Base-by-base conservation (phyloP, 2,329 filamentous ascomycete species). In the Biscogniauxia marginata region DNA sequence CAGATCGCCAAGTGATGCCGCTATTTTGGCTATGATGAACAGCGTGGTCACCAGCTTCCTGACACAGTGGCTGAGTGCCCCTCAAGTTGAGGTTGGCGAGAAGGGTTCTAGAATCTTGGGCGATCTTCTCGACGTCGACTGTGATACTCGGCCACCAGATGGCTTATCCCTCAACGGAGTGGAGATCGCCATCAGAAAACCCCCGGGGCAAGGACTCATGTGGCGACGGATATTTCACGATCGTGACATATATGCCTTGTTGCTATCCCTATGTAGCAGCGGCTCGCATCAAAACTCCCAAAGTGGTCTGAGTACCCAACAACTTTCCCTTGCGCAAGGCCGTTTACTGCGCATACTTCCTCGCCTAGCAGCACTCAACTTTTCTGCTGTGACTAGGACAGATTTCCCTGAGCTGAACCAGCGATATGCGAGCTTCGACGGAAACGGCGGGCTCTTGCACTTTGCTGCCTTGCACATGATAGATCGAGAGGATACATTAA, bases 51-150 rank as follows among this genome's bases (percentile, higher is more conserved):
- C 75, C 8, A 74, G 74, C 9, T 74, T 85, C 43, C 49, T 86
- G 25, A 69, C 69, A 9, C 71, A 74, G 54, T 87, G 84, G 84
- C 73, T 87, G 2, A 73, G 75, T 21, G 75, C 77, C 5, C 76
- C 79, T 0, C 73, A 82, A 45, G 80, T 84, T 5, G 79, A 79
- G 52, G 82, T 86, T 2, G 83, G 80, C 9, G 80, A 85, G 65
- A 77, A 75, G 25, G 82, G 78, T 2, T 74, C 74, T 1, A 75
- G 71, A 50, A 77, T 81, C 1, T 67, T 87, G 2, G 78, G 78
- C 1, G 79, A 83, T 60, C 66, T 86, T 34, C 74, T 87, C 3
- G 79, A 84, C 50, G 73, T 79, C 6, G 84, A 87, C 68, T 84
- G 79, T 60, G 75, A 78, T 8, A 61, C 73, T 13, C 71, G 63